Evolutionary conservation across 2,329 filamentous ascomycete species (phyloP).

Genomic region (Penicillium frequentans): DNA sequence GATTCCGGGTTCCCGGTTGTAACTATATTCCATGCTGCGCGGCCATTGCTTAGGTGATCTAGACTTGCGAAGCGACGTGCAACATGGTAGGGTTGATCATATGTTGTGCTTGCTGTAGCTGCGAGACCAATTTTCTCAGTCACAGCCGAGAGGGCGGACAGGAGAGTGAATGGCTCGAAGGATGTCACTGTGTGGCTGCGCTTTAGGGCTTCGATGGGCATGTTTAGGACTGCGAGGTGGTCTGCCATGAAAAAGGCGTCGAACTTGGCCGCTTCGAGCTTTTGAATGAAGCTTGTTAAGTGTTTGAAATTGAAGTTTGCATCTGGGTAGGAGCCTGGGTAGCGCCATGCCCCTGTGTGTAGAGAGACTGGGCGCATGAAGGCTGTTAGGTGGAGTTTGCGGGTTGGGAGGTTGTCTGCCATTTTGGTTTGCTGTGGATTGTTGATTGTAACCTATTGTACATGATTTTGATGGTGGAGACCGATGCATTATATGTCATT

Average conservation of each 20-base stretch:
- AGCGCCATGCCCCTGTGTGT: constrained; percentile 59
- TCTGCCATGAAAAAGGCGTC: constrained; percentile 61
- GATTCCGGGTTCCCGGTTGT: constrained; percentile 56
- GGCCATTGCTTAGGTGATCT: constrained; percentile 51
- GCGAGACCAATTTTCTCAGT: constrained; percentile 54
- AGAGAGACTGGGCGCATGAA: constrained; percentile 61
- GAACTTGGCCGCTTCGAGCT: constrained; percentile 55
- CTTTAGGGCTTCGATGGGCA: constrained; percentile 58
- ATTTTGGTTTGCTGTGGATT: constrained; percentile 6
- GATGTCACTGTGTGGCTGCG: constrained; percentile 60
- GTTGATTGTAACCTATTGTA: background rate
- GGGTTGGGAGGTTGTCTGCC: constrained; percentile 12
- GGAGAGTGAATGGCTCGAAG: constrained; percentile 57
- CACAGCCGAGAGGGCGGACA: constrained; percentile 51
- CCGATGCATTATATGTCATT: background rate
- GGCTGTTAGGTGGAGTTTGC: constrained; percentile 55
- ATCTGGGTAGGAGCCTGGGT: constrained; percentile 55
- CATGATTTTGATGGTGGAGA: background rate
- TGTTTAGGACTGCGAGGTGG: constrained; percentile 56
- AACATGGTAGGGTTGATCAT: constrained; percentile 55
- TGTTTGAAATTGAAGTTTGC: constrained; percentile 60
- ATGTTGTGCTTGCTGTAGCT: constrained; percentile 55
- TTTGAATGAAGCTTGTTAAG: constrained; percentile 55
- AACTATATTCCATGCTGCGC: constrained; percentile 57
- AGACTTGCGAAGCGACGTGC: constrained; percentile 55